Evolutionary conservation across 495 filamentous ascomycete genomes (phyloP).

Genomic region (Neurospora sublineolata): DNA sequence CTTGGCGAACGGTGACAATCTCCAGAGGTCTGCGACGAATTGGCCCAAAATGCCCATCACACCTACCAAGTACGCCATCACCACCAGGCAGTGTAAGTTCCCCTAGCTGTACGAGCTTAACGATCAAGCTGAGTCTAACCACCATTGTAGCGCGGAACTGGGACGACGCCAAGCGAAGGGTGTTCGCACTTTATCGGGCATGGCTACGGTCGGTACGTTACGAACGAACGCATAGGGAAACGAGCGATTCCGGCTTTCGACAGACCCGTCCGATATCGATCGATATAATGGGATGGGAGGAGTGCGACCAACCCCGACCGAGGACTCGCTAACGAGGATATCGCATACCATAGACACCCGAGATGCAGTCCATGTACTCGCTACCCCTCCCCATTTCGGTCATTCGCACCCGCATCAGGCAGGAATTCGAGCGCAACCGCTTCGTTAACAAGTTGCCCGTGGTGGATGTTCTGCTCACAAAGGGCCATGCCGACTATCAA

Average conservation of each 20-base stretch:
- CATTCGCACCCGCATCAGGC: conserved; percentile 86
- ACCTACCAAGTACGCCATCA: conserved; percentile 83
- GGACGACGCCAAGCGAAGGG: conserved; percentile 71
- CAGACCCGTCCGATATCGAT: neutral
- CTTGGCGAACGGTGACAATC: conserved; percentile 11
- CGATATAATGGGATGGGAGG: neutral
- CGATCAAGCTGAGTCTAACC: conserved; percentile 9
- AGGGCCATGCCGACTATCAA: conserved; percentile 88
- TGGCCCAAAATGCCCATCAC: conserved; percentile 51
- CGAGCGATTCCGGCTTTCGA: neutral
- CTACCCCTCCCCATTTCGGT: conserved; percentile 76
- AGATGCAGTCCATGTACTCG: conserved; percentile 93
- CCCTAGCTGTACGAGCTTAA: neutral
- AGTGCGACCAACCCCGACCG: neutral
- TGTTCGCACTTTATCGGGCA: conserved; percentile 76
- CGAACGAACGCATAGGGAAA: neutral
- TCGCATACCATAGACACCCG: conserved; percentile 57
- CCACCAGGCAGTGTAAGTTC: conserved; percentile 75
- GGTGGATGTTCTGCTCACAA: conserved; percentile 77
- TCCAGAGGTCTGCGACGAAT: neutral
- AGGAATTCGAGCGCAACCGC: conserved; percentile 94
- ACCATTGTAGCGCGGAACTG: conserved; percentile 60
- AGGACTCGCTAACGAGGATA: conserved; percentile 5
- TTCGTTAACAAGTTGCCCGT: conserved; percentile 80
- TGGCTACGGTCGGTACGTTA: conserved; percentile 84